Evolutionary conservation across 169 alveolate genomes (phyloP), one percentile per base, ranked within the genome.

Genomic region (Babesia gibsoni): DNA sequence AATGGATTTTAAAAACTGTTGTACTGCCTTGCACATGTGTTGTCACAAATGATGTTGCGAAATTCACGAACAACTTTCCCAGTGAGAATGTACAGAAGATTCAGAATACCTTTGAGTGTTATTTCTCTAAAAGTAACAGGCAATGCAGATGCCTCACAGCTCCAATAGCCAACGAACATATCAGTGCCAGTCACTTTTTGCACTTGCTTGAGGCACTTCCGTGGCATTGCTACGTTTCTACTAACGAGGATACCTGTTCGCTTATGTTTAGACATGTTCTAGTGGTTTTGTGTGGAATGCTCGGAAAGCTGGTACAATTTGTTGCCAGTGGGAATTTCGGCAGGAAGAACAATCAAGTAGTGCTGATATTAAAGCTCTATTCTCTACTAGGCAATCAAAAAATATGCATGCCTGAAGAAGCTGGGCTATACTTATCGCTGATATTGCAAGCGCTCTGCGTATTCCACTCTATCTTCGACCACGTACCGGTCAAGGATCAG

Each of bases 401-500:
- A n/a, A 18, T 57, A 1, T 35, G 80, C 32, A 25, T 46, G 54
- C 7, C 39, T 10, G 41, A 37, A 1, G 69, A 67, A 2, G 72
- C 33, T 25, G 45, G 41, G 23, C 3, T 35, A 12, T 52, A 67
- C 42, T 30, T 52, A 46, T 50, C 48, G n/a, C 42, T 75, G 8
- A 45, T 75, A 3, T 12, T 27, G 50, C 54, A 75, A 48, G 54
- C 68, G 30, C 35, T 75, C 4, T 48, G 80, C 18, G 41, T 66
- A 18, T 53, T 63, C 41, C 66, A 75, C 49, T 36, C 53, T 14
- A 54, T 75, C 18, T 46, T 54, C 50, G 50, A 39, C 30, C 50
- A 61, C 35, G 72, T 61, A n/a, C 72, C 72, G 16, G 72, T 61
- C 9, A 42, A 61, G 72, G 72, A 61, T 35, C 72, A 61, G 45